phyloP scores from a whole-genome alignment of 441 rosid genomes.

The Croton setiger region DNA sequence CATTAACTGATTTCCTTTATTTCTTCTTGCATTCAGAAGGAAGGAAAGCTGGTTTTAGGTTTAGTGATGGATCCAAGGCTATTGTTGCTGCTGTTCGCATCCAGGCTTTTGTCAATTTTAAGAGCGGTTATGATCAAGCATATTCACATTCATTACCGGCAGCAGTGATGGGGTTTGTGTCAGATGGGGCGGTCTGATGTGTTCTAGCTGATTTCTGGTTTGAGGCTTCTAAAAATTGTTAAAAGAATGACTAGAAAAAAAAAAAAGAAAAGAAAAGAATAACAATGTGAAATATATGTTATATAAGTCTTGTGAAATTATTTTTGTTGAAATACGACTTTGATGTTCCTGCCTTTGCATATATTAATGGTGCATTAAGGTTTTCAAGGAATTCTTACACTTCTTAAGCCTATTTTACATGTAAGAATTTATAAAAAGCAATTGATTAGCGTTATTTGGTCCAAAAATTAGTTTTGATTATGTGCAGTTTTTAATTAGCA shows the following conservation, averaged over 20 bases:
- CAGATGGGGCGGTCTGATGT: conserved; percentile 14
- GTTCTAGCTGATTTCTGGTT: conserved; percentile 18
- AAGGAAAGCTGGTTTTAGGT: background rate
- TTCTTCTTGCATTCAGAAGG: conserved; percentile 17
- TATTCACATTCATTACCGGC: background rate
- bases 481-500: too few species aligned
- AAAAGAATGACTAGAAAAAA: conserved; percentile 5
- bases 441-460: background rate
- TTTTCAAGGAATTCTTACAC: background rate
- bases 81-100: conserved; percentile 14
- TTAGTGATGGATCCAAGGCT: conserved; percentile 3
- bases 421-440: background rate
- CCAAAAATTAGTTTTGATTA: background rate
- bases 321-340: background rate
- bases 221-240: conserved; percentile 6
- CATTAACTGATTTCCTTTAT: background rate
- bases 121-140: background rate
- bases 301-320: conserved; percentile 1
- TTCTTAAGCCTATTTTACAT: too few species aligned
- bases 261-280: background rate
- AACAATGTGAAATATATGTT: background rate
- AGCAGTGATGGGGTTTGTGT: background rate
- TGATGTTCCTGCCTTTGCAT: background rate
- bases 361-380: background rate
- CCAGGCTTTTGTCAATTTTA: background rate